Percentiles rank a stretch among this genome's conserved stretches.
Evolutionary conservation across 805 yeast species (phyloP).

Genomic region (Clavispora asparagi): DNA sequence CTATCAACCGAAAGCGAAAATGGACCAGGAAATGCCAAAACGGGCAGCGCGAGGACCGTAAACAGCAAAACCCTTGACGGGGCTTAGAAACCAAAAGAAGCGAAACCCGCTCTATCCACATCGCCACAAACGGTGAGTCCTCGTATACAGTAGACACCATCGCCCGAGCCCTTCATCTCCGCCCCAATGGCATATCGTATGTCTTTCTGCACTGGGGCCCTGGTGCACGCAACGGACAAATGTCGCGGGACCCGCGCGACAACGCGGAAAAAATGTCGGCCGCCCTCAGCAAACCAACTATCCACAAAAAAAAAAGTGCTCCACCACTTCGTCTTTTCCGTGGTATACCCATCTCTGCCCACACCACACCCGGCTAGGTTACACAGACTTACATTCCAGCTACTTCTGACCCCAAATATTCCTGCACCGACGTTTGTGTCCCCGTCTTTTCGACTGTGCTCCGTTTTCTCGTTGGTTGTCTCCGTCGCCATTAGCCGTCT

Average conservation of each 20-base stretch:
- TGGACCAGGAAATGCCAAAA: too few relatives aligned
- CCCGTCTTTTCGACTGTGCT: background rate
- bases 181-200: too few relatives aligned
- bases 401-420: background rate
- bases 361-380: background rate
- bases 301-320: constrained; percentile 1
- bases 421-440: background rate
- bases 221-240: background rate
- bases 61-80: too few relatives aligned
- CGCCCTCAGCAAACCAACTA: background rate
- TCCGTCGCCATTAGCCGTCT: background rate
- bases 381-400: background rate
- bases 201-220: background rate
- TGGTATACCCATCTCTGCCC: background rate
- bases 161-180: too few relatives aligned
- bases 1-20: too few relatives aligned
- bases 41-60: too few relatives aligned
- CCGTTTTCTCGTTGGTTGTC: background rate
- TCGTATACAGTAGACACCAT: too few relatives aligned
- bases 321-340: background rate
- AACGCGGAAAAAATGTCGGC: background rate
- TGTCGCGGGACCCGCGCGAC: constrained; percentile 1
- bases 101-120: too few relatives aligned
- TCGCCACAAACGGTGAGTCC: too few relatives aligned
- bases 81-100: too few relatives aligned